Evolutionary conservation across 1,284 basidiomycete genomes (phyloP), one percentile per base, ranked within the genome.

Genomic region (Boletellus deceptivus): DNA sequence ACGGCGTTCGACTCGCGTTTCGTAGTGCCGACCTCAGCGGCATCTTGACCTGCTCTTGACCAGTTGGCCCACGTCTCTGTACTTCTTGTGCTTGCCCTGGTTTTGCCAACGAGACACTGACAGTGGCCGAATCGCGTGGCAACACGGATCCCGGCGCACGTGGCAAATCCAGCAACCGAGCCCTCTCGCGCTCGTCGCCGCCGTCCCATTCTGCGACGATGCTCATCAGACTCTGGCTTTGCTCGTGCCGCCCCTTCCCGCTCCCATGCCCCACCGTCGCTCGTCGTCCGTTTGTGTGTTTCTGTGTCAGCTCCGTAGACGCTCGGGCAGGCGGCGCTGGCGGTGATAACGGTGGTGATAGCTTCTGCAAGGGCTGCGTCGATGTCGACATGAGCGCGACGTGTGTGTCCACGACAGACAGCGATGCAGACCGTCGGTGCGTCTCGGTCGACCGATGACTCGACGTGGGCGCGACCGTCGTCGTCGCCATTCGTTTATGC

Each of bases 21-120:
- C 78, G 75, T 65, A 87, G 56, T n/a, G 83, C 84, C 47, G 83
- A 85, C 53, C 77, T 72, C n/a, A 87, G 60, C 0, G 84, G 84
- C 40, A 71, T 65, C 61, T 74, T 77, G 14, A 68, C 61, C 3
- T 17, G 46, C 2, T 29, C 35, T 25, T 43, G 46, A n/a, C 45
- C 34, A 17, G 9, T 8, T 25, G 25, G 25, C 25, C 25, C 25
- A 2, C 8, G 25, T 25, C 25, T 25, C 25, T 8, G 25, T 25
- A 11, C 29, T 13, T 31, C 29, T 9, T 31, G 29, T 13, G 29
- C 29, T 31, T 31, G 29, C 11, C 10, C 10, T 11, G 9, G 29
- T 31, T 3, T 27, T 1, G 3, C 20, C n/a, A 11, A 16, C 33
- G 3, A n/a, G 11, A 10, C 25, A 43, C 68, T 34, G n/a, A 60